A percentile compares a stretch with the other conserved stretches of the same genome.
phyloP scores from a whole-genome alignment of 768 basidiomycete genomes.

The Lyophyllum decastes region DNA sequence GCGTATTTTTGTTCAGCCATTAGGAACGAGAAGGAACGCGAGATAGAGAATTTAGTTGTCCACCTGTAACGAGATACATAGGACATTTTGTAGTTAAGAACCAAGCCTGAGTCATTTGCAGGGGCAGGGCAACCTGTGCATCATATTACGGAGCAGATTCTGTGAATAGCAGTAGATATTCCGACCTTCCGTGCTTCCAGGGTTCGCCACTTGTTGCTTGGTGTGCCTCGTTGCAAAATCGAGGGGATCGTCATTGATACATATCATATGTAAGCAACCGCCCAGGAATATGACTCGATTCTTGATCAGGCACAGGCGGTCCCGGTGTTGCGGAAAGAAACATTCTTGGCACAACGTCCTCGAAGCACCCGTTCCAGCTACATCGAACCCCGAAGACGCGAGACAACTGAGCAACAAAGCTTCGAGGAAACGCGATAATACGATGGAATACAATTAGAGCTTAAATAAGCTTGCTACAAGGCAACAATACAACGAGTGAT shows the following conservation, averaged over 20 bases:
- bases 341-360: background rate
- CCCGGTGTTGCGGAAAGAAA: background rate
- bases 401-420: background rate
- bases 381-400: background rate
- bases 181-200: conserved; percentile 6
- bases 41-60: background rate
- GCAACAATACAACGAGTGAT: background rate
- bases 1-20: conserved; percentile 6
- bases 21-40: background rate
- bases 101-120: conserved; percentile 1
- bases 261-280: conserved; percentile 1
- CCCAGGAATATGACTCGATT: conserved; percentile 8
- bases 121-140: conserved; percentile 2
- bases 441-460: background rate
- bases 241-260: background rate
- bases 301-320: conserved; percentile 1
- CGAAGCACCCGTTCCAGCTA: background rate
- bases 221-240: background rate
- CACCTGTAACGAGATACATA: background rate
- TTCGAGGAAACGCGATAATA: background rate
- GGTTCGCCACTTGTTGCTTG: background rate
- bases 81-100: background rate
- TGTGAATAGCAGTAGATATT: background rate
- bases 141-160: background rate
- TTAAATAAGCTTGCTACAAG: background rate